Evolutionary conservation across 495 filamentous ascomycete genomes (phyloP).

Genomic region (Podospora australis): DNA sequence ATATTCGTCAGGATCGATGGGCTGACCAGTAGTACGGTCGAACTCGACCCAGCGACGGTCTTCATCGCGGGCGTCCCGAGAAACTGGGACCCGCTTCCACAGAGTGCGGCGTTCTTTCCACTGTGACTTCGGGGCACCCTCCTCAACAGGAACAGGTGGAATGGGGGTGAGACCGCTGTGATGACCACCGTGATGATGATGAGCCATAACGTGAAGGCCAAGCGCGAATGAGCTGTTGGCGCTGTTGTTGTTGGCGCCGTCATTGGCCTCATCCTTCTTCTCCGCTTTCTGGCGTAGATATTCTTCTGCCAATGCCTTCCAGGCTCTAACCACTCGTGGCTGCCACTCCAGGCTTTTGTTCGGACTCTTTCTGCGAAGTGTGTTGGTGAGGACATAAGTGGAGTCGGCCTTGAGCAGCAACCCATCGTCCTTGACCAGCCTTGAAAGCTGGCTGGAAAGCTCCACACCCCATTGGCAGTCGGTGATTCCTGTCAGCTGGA

Average conservation of each 20-base stretch:
- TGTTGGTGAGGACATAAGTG: conserved; percentile 26
- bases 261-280: background rate
- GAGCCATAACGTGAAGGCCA: too few species aligned
- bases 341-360: conserved; percentile 15
- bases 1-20: conserved; percentile 18
- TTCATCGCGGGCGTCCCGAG: conserved; percentile 23
- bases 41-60: conserved; percentile 38
- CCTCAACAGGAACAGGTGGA: conserved; percentile 30
- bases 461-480: conserved; percentile 27
- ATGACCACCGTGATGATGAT: conserved; percentile 7
- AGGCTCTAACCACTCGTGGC: conserved; percentile 30
- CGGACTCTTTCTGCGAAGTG: conserved; percentile 21
- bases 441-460: conserved; percentile 29
- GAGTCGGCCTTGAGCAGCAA: conserved; percentile 32
- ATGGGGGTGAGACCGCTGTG: conserved; percentile 1
- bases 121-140: conserved; percentile 32
- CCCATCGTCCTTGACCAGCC: conserved; percentile 40
- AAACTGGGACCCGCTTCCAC: conserved; percentile 37
- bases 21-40: conserved; percentile 31
- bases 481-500: conserved; percentile 38
- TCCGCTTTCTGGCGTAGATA: background rate
- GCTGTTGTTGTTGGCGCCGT: too few species aligned
- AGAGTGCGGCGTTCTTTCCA: conserved; percentile 34
- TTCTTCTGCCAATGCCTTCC: conserved; percentile 20
- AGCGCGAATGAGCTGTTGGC: too few species aligned